Evolutionary conservation across 768 basidiomycete genomes (phyloP).

Genomic region (Podaxis rugospora): DNA sequence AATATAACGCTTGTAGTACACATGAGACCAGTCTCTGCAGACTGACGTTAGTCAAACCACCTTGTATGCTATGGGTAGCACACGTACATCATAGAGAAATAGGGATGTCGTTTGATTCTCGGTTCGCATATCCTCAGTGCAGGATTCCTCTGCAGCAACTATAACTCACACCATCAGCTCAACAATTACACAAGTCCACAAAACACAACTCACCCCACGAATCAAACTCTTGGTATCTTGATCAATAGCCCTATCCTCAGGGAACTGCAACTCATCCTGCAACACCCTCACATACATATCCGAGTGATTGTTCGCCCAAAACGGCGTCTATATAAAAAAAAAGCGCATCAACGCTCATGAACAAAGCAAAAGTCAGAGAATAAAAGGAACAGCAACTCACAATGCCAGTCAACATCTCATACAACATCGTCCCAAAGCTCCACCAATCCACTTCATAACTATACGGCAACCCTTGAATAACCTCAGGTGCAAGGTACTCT

Average conservation of each 20-base stretch:
- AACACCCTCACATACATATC: constrained; percentile 94
- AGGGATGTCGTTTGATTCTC: constrained; percentile 89
- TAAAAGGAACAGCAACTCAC: constrained; percentile 46
- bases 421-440: constrained; percentile 97
- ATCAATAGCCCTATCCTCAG: constrained; percentile 89
- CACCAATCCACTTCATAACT: constrained; percentile 98
- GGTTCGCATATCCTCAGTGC: constrained; percentile 88
- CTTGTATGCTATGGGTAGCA: constrained; percentile 12
- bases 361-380: background rate
- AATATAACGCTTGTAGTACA: constrained; percentile 92
- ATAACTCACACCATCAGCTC: constrained; percentile 7
- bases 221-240: constrained; percentile 94
- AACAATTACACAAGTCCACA: constrained; percentile 8
- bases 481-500: constrained; percentile 95
- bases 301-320: constrained; percentile 89
- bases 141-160: constrained; percentile 94
- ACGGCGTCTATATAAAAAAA: constrained; percentile 62
- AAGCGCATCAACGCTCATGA: constrained; percentile 3
- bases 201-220: constrained; percentile 69
- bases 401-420: constrained; percentile 95
- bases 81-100: constrained; percentile 90
- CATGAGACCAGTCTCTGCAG: constrained; percentile 86
- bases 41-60: constrained; percentile 7
- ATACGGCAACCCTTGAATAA: constrained; percentile 87
- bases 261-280: constrained; percentile 86